Conservation (phyloP, 768 basidiomycete genomes). For the Mycena floridula region DNA sequence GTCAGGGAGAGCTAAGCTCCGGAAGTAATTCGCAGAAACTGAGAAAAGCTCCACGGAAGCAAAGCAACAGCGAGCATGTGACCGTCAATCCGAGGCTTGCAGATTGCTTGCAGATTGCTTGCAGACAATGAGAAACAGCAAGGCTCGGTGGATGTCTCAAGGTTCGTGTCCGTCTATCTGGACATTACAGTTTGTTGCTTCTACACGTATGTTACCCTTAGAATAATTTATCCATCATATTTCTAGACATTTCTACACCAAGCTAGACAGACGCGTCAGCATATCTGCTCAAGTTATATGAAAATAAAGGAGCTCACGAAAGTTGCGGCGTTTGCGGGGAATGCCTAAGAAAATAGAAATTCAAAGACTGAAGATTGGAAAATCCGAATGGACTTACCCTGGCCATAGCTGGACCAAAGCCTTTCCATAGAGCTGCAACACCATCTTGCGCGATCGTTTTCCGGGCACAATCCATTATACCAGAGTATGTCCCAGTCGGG, state of each 20-base stretch:
- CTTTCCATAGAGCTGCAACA: constrained; percentile 86
- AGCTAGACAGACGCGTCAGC: constrained; percentile 43
- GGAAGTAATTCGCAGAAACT: too few species aligned
- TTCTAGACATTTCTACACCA: constrained; percentile 88
- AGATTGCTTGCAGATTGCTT: too few species aligned
- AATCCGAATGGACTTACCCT: constrained; percentile 44
- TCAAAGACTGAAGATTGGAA: neutral
- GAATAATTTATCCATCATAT: constrained; percentile 68
- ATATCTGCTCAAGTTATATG: neutral
- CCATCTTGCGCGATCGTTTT: constrained; percentile 93
- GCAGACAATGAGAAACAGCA: too few species aligned
- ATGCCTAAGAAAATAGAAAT: constrained; percentile 48
- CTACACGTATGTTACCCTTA: constrained; percentile 13
- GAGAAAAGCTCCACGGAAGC: too few species aligned
- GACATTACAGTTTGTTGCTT: too few species aligned
- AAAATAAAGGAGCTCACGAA: constrained; percentile 70
- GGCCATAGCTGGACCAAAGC: constrained; percentile 96
- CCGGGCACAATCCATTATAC: constrained; percentile 85
- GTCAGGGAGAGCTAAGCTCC: too few species aligned
- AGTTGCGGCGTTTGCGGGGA: constrained; percentile 95
- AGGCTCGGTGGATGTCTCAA: too few species aligned
- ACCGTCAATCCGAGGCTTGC: too few species aligned
- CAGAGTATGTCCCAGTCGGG: constrained; percentile 95
- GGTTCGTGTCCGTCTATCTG: too few species aligned
- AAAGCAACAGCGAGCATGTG: too few species aligned